Percentiles rank a stretch among this genome's conserved stretches.
These are phyloP conservation scores for Trichoderma asperelloides DNA, from an alignment of 495 filamentous ascomycete species.

Conservation along the genomic window DNA sequence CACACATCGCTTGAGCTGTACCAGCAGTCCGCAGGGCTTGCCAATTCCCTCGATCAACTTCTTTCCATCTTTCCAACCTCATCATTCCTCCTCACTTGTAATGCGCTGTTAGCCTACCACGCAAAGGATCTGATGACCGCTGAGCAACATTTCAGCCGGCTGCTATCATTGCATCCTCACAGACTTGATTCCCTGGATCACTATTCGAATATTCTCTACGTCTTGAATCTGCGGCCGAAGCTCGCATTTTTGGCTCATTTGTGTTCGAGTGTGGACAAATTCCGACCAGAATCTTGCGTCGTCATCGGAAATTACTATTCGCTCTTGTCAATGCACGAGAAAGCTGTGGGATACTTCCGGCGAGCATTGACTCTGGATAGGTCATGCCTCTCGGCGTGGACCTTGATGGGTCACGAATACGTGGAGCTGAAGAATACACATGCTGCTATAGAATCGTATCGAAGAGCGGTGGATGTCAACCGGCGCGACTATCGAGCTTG, in stretches of 20 bases:
- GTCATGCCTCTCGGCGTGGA: conserved; percentile 90
- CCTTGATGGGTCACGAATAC: conserved; percentile 98
- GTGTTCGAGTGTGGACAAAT: conserved; percentile 83
- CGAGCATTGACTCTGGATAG: conserved; percentile 92
- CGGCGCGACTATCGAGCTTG: conserved; percentile 95
- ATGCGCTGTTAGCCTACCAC: conserved; percentile 83
- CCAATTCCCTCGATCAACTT: conserved; percentile 65
- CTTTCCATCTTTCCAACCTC: conserved; percentile 75
- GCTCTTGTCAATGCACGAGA: conserved; percentile 87
- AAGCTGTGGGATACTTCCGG: conserved; percentile 96
- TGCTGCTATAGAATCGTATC: conserved; percentile 93
- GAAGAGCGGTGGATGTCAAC: conserved; percentile 92
- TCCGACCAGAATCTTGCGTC: conserved; percentile 93
- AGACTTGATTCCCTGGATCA: conserved; percentile 85
- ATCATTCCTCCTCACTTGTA: conserved; percentile 81
- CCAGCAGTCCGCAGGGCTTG: conserved; percentile 65
- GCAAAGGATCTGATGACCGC: conserved; percentile 87
- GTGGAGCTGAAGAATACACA: conserved; percentile 99
- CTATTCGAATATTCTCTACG: conserved; percentile 95
- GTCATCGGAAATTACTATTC: conserved; percentile 98
- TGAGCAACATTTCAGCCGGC: conserved; percentile 71
- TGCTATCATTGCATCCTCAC: conserved; percentile 73
- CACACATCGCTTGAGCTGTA: conserved; percentile 86
- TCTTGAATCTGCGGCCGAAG: conserved; percentile 77
- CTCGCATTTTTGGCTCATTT: conserved; percentile 87